Evolutionary conservation across 805 yeast species (phyloP).

Genomic region (Ogataea methanolica): DNA sequence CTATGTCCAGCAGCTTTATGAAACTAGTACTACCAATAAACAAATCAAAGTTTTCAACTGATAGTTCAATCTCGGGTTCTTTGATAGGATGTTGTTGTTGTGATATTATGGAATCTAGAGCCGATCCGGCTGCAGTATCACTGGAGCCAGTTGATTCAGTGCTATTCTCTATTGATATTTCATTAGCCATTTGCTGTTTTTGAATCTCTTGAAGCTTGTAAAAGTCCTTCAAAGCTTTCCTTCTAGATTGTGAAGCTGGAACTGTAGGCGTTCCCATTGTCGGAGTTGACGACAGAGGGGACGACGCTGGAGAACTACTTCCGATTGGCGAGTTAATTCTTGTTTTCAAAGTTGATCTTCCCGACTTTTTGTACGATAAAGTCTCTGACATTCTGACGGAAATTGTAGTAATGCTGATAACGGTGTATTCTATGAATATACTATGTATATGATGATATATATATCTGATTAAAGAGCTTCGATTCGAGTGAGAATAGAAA

Average conservation of each 20-base stretch:
- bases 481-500: too few species aligned
- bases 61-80: conserved; percentile 16
- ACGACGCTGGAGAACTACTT: not conserved
- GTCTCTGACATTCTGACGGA: conserved; percentile 14
- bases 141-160: not conserved
- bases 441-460: too few species aligned
- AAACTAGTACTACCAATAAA: conserved; percentile 29
- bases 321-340: not conserved
- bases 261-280: conserved; percentile 2
- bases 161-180: conserved; percentile 2
- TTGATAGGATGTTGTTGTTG: not conserved
- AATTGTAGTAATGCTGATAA: too few species aligned
- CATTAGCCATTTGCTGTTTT: conserved; percentile 16
- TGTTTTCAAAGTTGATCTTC: conserved; percentile 1
- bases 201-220: conserved; percentile 33
- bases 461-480: too few species aligned
- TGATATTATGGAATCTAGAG: not conserved
- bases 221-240: conserved; percentile 39
- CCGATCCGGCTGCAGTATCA: not conserved
- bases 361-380: conserved; percentile 14
- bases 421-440: too few species aligned
- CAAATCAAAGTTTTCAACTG: conserved; percentile 29
- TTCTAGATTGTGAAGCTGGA: conserved; percentile 20
- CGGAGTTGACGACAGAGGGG: not conserved
- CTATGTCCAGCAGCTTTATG: conserved; percentile 29